Evolutionary conservation across 108 stramenopile genomes (phyloP).

Genomic region (Nannochloropsis gaditana): DNA sequence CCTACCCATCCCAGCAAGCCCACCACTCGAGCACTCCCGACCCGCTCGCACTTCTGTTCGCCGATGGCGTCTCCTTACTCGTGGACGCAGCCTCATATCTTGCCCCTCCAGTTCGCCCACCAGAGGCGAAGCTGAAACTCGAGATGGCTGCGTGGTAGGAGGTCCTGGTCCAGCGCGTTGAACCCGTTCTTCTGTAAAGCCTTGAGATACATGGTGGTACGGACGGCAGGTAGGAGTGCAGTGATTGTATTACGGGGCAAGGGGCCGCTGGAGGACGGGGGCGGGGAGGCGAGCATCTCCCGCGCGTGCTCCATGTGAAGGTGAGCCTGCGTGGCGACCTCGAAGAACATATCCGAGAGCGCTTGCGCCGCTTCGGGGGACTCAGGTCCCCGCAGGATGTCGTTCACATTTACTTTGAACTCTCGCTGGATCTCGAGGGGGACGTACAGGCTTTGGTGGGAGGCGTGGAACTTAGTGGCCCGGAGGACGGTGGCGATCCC

Average conservation of each 20-base stretch:
- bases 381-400: slow-evolving; percentile 31
- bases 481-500: slow-evolving; percentile 39
- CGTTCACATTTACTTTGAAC: slow-evolving; percentile 15
- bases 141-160: slow-evolving; percentile 35
- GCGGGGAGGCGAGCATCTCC: neutral
- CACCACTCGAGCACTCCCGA: no score
- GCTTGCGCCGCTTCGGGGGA: slow-evolving; percentile 36
- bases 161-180: slow-evolving; percentile 34
- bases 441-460: slow-evolving; percentile 24
- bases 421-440: slow-evolving; percentile 33
- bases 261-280: neutral
- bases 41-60: no score
- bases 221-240: slow-evolving; percentile 41
- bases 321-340: slow-evolving; percentile 37
- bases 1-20: no score
- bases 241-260: slow-evolving; percentile 22
- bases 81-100: neutral
- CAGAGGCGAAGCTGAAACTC: slow-evolving; percentile 34
- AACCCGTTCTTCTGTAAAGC: slow-evolving; percentile 31
- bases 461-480: slow-evolving; percentile 22
- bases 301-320: slow-evolving; percentile 40
- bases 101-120: neutral
- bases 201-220: slow-evolving; percentile 45
- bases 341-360: slow-evolving; percentile 36
- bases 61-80: no score